These are phyloP conservation scores for Apostasia ramifera DNA, from an alignment of 106 monocot species.

Conservation along the genomic window DNA sequence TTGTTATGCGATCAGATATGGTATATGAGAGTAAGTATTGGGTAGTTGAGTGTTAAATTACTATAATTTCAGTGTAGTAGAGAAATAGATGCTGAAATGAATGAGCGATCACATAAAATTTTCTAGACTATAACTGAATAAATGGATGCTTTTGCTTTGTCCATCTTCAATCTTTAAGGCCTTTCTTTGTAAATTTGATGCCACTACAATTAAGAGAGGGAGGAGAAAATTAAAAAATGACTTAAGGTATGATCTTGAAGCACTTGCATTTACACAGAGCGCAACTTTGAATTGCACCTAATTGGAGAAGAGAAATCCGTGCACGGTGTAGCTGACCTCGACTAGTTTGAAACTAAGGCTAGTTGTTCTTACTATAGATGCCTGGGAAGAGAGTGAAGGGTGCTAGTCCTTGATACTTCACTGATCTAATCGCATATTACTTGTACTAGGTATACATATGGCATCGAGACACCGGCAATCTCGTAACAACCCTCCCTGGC, in stretches of 20 bases:
- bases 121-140: too few species aligned
- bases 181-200: too few species aligned
- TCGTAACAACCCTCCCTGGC: conserved; percentile 37
- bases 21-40: too few species aligned
- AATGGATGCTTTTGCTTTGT: too few species aligned
- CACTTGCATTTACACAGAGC: neutral
- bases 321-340: neutral
- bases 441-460: conserved; percentile 55
- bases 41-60: too few species aligned
- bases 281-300: neutral
- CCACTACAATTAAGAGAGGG: neutral
- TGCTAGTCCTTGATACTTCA: neutral
- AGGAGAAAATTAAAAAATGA: neutral
- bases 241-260: neutral
- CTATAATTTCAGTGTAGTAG: too few species aligned
- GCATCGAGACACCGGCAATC: conserved; percentile 42
- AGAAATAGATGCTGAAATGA: too few species aligned
- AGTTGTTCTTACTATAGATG: neutral
- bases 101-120: too few species aligned
- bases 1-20: too few species aligned
- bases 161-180: too few species aligned
- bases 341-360: neutral
- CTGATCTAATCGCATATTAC: neutral
- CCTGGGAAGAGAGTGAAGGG: neutral
- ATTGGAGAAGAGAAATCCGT: neutral